phyloP scores from a whole-genome alignment of 129 eudicot genomes.

The Saposhnikovia divaricata region DNA sequence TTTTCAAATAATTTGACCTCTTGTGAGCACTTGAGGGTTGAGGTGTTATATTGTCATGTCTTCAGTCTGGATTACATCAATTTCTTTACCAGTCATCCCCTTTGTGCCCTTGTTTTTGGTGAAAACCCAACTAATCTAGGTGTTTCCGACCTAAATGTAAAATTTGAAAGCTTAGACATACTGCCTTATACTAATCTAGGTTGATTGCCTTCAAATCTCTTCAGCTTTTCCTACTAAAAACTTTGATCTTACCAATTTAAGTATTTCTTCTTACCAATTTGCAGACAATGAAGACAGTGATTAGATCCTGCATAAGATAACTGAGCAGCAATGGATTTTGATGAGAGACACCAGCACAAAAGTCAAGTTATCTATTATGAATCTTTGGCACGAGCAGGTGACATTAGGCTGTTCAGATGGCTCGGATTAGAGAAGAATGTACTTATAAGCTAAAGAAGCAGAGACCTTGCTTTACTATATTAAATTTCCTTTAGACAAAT shows the following conservation, averaged over 20 bases:
- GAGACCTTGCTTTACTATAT: not conserved
- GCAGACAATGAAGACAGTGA: constrained; percentile 11
- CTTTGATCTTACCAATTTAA: not conserved
- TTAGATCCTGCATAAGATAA: not conserved
- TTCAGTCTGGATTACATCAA: not conserved
- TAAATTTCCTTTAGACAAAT: not conserved
- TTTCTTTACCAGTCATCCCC: not conserved
- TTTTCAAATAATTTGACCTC: not conserved
- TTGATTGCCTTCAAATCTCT: not conserved
- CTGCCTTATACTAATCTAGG: not conserved
- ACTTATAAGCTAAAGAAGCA: not conserved
- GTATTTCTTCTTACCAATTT: not conserved
- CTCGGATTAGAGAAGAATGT: not conserved
- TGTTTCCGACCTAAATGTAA: not conserved
- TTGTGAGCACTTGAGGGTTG: not conserved
- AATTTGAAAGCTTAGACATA: not conserved
- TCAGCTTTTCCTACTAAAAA: not conserved
- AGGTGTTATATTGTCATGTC: not conserved
- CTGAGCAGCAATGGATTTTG: not conserved
- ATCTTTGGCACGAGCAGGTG: not conserved
- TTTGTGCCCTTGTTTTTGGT: not conserved
- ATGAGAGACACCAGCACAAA: not conserved
- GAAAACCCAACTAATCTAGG: not conserved
- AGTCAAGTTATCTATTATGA: not conserved
- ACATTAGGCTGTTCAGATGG: not conserved